These are phyloP conservation scores for Candida xyloterini DNA, from an alignment of 805 yeast genomes.

Conservation along the genomic window DNA sequence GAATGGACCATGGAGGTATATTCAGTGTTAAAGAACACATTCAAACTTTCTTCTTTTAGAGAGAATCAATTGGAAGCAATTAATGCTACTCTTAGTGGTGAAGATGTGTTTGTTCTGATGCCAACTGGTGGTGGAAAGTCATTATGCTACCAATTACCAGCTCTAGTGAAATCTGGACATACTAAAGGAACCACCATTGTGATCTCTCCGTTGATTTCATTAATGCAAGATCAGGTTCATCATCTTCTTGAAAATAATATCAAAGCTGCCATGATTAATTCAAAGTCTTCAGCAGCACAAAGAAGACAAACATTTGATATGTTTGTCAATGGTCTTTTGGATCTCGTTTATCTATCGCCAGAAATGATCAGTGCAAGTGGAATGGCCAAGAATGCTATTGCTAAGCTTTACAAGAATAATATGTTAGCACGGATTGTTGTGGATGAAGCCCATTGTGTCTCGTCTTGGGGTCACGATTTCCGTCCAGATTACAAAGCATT, in stretches of 20 bases:
- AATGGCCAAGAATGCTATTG: slow-evolving; percentile 63
- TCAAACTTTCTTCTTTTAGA: slow-evolving; percentile 67
- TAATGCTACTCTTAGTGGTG: slow-evolving; percentile 68
- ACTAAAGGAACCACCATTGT: slow-evolving; percentile 88
- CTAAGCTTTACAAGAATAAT: slow-evolving; percentile 49
- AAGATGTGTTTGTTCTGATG: slow-evolving; percentile 92
- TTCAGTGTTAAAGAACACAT: slow-evolving; percentile 51
- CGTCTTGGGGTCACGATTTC: slow-evolving; percentile 99
- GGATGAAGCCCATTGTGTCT: slow-evolving; percentile 97
- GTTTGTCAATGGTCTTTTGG: slow-evolving; percentile 64
- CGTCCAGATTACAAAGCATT: slow-evolving; percentile 91
- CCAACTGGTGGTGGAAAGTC: slow-evolving; percentile 99
- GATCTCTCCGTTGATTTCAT: slow-evolving; percentile 88
- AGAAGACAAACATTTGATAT: slow-evolving; percentile 57
- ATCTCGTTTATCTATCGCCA: slow-evolving; percentile 85
- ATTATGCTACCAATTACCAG: slow-evolving; percentile 92
- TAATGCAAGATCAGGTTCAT: slow-evolving; percentile 96
- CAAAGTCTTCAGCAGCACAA: slow-evolving; percentile 65
- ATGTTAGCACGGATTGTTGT: slow-evolving; percentile 82
- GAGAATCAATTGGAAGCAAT: slow-evolving; percentile 86
- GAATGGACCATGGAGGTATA: slow-evolving; percentile 73
- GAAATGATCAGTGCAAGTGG: slow-evolving; percentile 84
- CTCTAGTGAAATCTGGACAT: slow-evolving; percentile 69
- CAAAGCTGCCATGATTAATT: slow-evolving; percentile 84
- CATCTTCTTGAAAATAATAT: slow-evolving; percentile 68